phyloP scores from a whole-genome alignment of 1,284 basidiomycete species.

The Cutaneotrichosporon curvatum region DNA sequence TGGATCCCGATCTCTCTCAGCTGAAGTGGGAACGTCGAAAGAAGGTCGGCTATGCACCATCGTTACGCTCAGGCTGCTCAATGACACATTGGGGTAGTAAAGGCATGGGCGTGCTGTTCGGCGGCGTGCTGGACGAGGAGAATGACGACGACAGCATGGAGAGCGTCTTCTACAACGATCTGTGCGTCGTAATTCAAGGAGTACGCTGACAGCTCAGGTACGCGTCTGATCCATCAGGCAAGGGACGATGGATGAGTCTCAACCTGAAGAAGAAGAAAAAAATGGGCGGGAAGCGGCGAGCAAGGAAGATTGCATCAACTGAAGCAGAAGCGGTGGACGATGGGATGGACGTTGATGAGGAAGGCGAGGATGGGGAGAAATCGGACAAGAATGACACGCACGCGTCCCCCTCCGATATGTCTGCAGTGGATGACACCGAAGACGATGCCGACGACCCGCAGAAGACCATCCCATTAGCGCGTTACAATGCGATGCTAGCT shows the following conservation, averaged over 20 bases:
- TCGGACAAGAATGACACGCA: slow-evolving; percentile 19
- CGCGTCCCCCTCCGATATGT: not conserved
- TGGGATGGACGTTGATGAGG: slow-evolving; percentile 13
- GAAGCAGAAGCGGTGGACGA: no score
- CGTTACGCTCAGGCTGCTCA: slow-evolving; percentile 53
- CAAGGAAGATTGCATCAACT: slow-evolving; percentile 22
- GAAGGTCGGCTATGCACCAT: slow-evolving; percentile 66
- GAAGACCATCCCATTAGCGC: slow-evolving; percentile 60
- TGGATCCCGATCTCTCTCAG: slow-evolving; percentile 50
- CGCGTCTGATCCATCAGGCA: slow-evolving; percentile 69
- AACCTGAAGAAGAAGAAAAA: slow-evolving; percentile 55
- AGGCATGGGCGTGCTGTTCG: slow-evolving; percentile 72
- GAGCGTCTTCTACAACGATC: slow-evolving; percentile 74
- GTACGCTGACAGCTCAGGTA: slow-evolving; percentile 51
- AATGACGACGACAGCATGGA: slow-evolving; percentile 77
- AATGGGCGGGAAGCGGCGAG: slow-evolving; percentile 47
- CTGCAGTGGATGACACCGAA: slow-evolving; percentile 35
- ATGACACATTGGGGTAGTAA: slow-evolving; percentile 48
- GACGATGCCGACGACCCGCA: slow-evolving; percentile 64
- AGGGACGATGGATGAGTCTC: slow-evolving; percentile 74
- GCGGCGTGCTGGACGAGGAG: slow-evolving; percentile 87
- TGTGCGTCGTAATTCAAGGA: slow-evolving; percentile 50
- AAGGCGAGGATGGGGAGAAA: slow-evolving; percentile 1
- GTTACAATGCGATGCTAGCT: slow-evolving; percentile 91
- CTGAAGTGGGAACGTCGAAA: slow-evolving; percentile 83